phyloP scores from a whole-genome alignment of 257 asterid species.

The Knoxia roxburghii region DNA sequence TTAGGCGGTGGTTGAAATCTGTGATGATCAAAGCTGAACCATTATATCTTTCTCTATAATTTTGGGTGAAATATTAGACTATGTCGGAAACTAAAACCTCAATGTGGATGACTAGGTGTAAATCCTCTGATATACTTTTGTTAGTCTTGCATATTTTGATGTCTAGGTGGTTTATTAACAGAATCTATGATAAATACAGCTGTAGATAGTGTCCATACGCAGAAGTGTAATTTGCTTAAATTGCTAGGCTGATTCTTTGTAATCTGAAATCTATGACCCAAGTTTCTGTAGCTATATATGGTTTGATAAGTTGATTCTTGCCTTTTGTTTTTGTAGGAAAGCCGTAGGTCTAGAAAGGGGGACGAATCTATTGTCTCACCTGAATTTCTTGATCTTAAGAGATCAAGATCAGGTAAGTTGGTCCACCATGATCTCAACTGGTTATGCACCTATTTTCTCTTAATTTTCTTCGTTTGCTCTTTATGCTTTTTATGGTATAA shows the following conservation, averaged over 20 bases:
- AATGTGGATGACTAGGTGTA: neutral
- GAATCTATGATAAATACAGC: neutral
- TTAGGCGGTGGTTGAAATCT: neutral
- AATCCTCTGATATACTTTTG: neutral
- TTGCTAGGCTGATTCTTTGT: neutral
- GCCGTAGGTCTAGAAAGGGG: slow-evolving; percentile 19
- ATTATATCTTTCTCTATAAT: neutral
- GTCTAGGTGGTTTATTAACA: neutral
- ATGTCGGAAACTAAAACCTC: neutral
- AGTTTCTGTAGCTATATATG: neutral
- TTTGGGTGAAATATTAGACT: neutral
- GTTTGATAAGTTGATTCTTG: slow-evolving; percentile 5
- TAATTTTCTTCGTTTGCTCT: neutral
- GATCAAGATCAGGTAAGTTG: slow-evolving; percentile 70
- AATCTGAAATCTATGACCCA: neutral
- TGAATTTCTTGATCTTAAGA: slow-evolving; percentile 30
- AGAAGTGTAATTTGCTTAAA: neutral
- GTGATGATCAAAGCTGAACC: neutral
- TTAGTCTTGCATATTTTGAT: neutral
- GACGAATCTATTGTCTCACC: slow-evolving; percentile 32
- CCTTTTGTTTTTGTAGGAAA: slow-evolving; percentile 29
- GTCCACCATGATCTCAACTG: neutral
- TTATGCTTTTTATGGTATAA: neutral
- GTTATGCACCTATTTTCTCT: neutral
- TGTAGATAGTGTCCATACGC: neutral